These are phyloP conservation scores for Xylaria sp. DNA, from an alignment of 2,329 filamentous ascomycete species.

Conservation along the genomic window DNA sequence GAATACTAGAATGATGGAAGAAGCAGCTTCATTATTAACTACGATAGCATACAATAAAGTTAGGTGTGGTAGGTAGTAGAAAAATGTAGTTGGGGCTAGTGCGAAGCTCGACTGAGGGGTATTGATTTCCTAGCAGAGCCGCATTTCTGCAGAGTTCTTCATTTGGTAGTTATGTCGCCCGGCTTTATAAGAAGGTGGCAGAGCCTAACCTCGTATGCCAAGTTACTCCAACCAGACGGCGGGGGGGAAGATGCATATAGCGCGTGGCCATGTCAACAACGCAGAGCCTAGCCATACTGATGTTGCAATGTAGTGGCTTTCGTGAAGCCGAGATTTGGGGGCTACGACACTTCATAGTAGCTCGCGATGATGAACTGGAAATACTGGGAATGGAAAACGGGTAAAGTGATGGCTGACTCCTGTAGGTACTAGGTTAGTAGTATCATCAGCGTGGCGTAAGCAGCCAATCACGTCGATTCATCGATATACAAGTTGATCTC, in stretches of 20 bases:
- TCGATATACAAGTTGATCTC: too few species aligned
- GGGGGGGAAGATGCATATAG: background rate
- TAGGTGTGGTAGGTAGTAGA: background rate
- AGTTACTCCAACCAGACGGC: too few species aligned
- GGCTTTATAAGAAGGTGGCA: background rate
- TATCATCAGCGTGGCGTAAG: too few species aligned
- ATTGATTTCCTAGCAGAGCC: background rate
- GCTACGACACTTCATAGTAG: too few species aligned
- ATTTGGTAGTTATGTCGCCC: background rate
- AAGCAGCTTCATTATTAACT: background rate
- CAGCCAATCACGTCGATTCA: too few species aligned
- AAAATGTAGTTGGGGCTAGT: background rate
- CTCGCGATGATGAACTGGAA: too few species aligned
- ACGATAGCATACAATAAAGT: background rate
- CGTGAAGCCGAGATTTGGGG: background rate
- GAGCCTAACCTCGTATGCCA: background rate
- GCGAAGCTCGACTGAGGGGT: background rate
- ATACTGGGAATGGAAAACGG: too few species aligned
- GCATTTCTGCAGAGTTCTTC: background rate
- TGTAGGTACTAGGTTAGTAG: too few species aligned
- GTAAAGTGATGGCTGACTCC: too few species aligned
- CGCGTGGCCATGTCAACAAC: background rate
- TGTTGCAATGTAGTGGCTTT: background rate
- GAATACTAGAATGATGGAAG: background rate
- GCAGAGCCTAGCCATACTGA: background rate